Evolutionary conservation across 1,139 yeast species (phyloP).

Genomic region (Suzukiozyma palmioleophila): DNA sequence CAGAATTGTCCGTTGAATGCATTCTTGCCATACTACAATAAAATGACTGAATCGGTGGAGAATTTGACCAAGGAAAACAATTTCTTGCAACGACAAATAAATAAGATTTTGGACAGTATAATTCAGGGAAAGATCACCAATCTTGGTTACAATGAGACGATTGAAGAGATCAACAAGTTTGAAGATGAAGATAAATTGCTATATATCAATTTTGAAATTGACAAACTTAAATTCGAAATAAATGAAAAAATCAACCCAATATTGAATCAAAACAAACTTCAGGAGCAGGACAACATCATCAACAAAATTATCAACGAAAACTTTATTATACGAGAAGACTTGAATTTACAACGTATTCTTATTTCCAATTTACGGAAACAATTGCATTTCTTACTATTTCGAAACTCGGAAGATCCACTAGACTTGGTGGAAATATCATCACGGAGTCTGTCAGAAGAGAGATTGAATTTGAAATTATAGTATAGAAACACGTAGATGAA

Average conservation of each 20-base stretch:
- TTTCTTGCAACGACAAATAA: conserved; percentile 39
- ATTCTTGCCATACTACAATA: conserved; percentile 26
- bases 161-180: conserved; percentile 40
- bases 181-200: conserved; percentile 27
- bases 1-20: conserved; percentile 31
- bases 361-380: conserved; percentile 49
- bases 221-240: conserved; percentile 38
- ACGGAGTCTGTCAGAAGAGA: conserved; percentile 33
- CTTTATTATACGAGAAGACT: conserved; percentile 44
- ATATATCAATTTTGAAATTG: conserved; percentile 35
- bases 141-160: conserved; percentile 44
- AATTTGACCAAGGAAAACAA: conserved; percentile 20
- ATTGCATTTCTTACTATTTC: conserved; percentile 44
- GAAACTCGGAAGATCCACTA: conserved; percentile 18
- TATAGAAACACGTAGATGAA: too few relatives aligned
- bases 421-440: conserved; percentile 12
- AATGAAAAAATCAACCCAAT: conserved; percentile 39
- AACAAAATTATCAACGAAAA: conserved; percentile 40
- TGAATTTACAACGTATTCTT: conserved; percentile 42
- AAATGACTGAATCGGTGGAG: conserved; percentile 17
- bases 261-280: conserved; percentile 27
- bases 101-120: conserved; percentile 44
- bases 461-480: conserved; percentile 26
- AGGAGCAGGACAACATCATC: conserved; percentile 35
- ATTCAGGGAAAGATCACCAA: conserved; percentile 51